These are phyloP conservation scores for Scleroderma citrinum DNA, from an alignment of 768 basidiomycete genomes.

Conservation along the genomic window DNA sequence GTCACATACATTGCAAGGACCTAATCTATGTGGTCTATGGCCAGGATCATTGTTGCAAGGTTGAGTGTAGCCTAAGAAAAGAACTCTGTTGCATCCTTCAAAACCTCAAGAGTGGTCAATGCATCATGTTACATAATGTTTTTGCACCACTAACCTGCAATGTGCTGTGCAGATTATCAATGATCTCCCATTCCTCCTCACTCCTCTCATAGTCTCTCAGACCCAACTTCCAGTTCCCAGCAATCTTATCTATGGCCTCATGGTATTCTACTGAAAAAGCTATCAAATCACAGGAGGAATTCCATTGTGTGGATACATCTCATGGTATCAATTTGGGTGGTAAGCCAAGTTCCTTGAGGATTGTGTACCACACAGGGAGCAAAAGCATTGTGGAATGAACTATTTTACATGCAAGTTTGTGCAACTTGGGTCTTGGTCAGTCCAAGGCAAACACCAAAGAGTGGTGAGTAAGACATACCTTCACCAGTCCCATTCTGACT, in stretches of 20 bases:
- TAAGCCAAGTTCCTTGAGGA: constrained; percentile 6
- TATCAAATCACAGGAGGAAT: constrained; percentile 17
- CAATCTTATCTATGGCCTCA: neutral
- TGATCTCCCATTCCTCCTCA: no score
- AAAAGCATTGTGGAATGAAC: constrained; percentile 16
- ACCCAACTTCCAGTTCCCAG: no score
- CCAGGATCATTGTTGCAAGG: constrained; percentile 20
- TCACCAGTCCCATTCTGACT: neutral
- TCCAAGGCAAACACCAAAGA: no score
- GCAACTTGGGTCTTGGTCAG: no score
- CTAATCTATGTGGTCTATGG: constrained; percentile 24
- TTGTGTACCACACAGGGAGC: constrained; percentile 16
- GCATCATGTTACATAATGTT: no score
- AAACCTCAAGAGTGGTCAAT: constrained; percentile 6
- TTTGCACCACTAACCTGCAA: no score
- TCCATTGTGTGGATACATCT: constrained; percentile 15
- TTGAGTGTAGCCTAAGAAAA: constrained; percentile 19
- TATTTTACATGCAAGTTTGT: constrained; percentile 5
- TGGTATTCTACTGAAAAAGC: constrained; percentile 9
- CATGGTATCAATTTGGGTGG: constrained; percentile 4
- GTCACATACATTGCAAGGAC: constrained; percentile 6
- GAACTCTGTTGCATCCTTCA: constrained; percentile 18
- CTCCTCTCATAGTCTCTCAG: no score
- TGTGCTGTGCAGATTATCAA: no score
- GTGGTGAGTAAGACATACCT: neutral